phyloP scores from a whole-genome alignment of 768 basidiomycete species.

The Boletus fagicola region DNA sequence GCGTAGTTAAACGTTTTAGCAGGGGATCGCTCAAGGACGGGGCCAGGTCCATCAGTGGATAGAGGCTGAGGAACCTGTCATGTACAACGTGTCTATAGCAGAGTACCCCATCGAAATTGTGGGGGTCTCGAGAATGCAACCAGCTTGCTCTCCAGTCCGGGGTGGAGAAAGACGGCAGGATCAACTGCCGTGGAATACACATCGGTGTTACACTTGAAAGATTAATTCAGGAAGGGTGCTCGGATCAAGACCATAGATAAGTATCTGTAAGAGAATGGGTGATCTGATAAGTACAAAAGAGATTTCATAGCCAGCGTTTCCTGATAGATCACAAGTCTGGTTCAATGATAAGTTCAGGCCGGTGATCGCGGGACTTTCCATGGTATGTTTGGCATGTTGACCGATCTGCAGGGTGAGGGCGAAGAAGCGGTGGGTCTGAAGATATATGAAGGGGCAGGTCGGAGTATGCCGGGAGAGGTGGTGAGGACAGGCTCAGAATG shows the following conservation, averaged over 20 bases:
- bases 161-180: not conserved
- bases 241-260: not conserved
- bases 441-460: conserved; percentile 4
- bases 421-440: conserved; percentile 19
- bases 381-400: conserved; percentile 10
- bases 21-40: conserved; percentile 22
- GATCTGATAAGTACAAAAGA: conserved; percentile 18
- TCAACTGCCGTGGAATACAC: conserved; percentile 1
- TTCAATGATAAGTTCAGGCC: conserved; percentile 1
- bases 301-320: not conserved
- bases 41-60: conserved; percentile 6
- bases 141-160: not conserved
- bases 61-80: not conserved
- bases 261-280: not conserved
- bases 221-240: not conserved
- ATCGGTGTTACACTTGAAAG: not conserved
- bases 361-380: conserved; percentile 27
- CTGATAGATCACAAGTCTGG: conserved; percentile 4
- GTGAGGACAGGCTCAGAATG: not conserved
- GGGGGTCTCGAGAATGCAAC: not conserved
- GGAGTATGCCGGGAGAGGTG: conserved; percentile 12
- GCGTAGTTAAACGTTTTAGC: conserved; percentile 32
- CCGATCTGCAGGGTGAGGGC: conserved; percentile 21
- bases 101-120: not conserved
- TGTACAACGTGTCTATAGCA: not conserved